phyloP scores from a whole-genome alignment of 805 yeast species.

The Clavispora asparagi region DNA sequence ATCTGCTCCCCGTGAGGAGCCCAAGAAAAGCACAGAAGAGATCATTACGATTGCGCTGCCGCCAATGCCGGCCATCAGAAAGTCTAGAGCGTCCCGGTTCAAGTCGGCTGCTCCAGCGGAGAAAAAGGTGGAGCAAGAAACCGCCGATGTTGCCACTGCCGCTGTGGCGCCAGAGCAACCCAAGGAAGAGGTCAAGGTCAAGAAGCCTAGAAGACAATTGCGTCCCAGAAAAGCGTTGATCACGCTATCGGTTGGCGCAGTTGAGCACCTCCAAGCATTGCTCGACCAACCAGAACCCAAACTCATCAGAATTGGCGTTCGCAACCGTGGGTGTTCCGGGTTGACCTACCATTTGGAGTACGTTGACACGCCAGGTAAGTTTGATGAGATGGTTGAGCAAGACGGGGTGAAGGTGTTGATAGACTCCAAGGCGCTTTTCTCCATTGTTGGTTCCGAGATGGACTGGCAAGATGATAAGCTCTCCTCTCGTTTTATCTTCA shows the following conservation, averaged over 20 bases:
- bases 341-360: conserved; percentile 87
- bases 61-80: conserved; percentile 16
- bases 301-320: conserved; percentile 88
- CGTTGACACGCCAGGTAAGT: conserved; percentile 86
- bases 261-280: conserved; percentile 61
- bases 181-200: background rate
- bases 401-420: conserved; percentile 90
- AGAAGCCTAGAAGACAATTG: conserved; percentile 52
- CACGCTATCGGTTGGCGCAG: conserved; percentile 70
- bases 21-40: background rate
- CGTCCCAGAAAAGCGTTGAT: conserved; percentile 89
- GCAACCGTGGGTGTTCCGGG: conserved; percentile 95
- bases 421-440: conserved; percentile 92
- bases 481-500: conserved; percentile 83
- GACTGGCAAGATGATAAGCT: conserved; percentile 96
- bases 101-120: conserved; percentile 3
- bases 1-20: conserved; percentile 1
- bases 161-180: conserved; percentile 14
- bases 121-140: background rate
- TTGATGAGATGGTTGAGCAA: conserved; percentile 89
- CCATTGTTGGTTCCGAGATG: conserved; percentile 96
- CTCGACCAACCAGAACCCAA: conserved; percentile 82
- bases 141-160: background rate
- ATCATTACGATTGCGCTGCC: conserved; percentile 7
- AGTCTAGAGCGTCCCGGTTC: conserved; percentile 30